These are phyloP conservation scores for Betula pendula DNA, from an alignment of 306 rosid genomes.

Conservation along the genomic window DNA sequence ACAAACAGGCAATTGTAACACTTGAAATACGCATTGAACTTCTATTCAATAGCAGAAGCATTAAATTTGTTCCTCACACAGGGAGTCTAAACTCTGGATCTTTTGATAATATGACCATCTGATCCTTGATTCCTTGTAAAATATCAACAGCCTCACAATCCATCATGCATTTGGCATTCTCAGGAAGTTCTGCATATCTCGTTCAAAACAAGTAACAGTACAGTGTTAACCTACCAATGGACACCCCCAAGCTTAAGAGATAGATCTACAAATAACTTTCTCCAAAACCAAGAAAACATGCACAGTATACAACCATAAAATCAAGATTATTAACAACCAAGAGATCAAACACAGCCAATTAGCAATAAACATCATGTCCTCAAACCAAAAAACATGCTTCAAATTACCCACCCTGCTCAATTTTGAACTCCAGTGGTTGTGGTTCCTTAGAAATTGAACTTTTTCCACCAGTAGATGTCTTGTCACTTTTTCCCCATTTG, in stretches of 20 bases:
- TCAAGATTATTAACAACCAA: neutral
- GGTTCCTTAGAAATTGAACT: slow-evolving; percentile 40
- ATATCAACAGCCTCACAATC: slow-evolving; percentile 77
- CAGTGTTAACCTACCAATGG: slow-evolving; percentile 5
- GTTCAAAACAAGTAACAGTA: slow-evolving; percentile 3
- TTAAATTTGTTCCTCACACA: slow-evolving; percentile 42
- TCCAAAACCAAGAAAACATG: neutral
- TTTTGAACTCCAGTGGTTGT: slow-evolving; percentile 48
- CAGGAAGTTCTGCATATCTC: slow-evolving; percentile 65
- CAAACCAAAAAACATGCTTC: slow-evolving; percentile 15
- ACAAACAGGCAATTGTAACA: slow-evolving; percentile 24
- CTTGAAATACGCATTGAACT: slow-evolving; percentile 11
- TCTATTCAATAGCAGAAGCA: slow-evolving; percentile 14
- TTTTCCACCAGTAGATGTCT: slow-evolving; percentile 46
- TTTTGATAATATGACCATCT: slow-evolving; percentile 64
- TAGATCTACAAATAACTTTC: slow-evolving; percentile 1
- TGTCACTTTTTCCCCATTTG: slow-evolving; percentile 64
- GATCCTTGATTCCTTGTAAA: slow-evolving; percentile 71
- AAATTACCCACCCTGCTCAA: slow-evolving; percentile 63
- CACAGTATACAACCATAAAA: neutral
- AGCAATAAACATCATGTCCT: slow-evolving; percentile 17
- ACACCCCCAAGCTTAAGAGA: neutral
- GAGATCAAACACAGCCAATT: neutral
- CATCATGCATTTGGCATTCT: slow-evolving; percentile 68
- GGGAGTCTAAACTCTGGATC: slow-evolving; percentile 79